Conservation (phyloP, 345 rosid genomes). For the Noccaea caerulescens region DNA sequence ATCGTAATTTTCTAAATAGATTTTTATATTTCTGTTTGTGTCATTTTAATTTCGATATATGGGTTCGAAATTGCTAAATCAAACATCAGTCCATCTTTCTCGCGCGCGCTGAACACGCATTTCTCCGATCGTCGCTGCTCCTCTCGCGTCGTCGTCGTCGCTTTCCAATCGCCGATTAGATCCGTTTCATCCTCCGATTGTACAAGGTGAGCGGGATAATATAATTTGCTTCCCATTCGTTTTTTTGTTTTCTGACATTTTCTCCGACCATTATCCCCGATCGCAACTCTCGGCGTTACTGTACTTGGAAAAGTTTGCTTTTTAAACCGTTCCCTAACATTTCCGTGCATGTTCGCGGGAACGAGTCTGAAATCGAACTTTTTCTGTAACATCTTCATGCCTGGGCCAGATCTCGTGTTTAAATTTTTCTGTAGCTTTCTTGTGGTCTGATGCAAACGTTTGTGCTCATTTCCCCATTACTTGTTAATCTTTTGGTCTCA, state of each 20-base stretch:
- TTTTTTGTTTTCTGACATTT: background rate
- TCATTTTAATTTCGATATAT: background rate
- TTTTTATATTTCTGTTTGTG: background rate
- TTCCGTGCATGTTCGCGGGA: background rate
- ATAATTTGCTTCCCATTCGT: background rate
- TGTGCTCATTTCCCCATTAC: background rate
- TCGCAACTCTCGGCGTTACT: background rate
- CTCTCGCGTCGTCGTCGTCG: too few species aligned
- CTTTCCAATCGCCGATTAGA: slow-evolving; percentile 2
- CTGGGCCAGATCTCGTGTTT: slow-evolving; percentile 14
- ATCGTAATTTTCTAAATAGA: slow-evolving; percentile 8
- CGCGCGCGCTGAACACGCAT: slow-evolving; percentile 58
- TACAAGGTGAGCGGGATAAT: background rate
- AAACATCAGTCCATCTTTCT: slow-evolving; percentile 41
- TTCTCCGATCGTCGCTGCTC: slow-evolving; percentile 43
- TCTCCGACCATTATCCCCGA: background rate
- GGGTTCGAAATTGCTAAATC: slow-evolving; percentile 38
- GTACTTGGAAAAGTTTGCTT: background rate
- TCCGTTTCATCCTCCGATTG: background rate
- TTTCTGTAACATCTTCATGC: background rate
- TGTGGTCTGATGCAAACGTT: slow-evolving; percentile 5
- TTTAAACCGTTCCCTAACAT: background rate
- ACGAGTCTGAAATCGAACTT: slow-evolving; percentile 9
- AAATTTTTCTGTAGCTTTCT: background rate
- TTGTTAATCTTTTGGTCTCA: slow-evolving; percentile 3